Evolutionary conservation across 1,139 yeast species (phyloP), one percentile per base, ranked within the genome.

Genomic region (Ashbya aceris): DNA sequence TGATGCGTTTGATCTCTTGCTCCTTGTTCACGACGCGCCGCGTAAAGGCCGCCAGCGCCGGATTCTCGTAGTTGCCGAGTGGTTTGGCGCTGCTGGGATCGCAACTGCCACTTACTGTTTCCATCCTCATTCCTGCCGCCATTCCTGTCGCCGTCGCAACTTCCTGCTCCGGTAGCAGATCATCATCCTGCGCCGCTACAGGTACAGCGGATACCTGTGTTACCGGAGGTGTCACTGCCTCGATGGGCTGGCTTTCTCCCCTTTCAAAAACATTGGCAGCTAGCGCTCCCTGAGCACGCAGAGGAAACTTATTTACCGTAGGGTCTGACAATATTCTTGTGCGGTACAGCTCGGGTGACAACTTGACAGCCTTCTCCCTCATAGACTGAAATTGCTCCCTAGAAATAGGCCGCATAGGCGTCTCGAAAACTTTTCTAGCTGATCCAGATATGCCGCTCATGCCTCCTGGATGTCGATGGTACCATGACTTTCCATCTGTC

Each of bases 21-120:
- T 69, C 71, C 48, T 67, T 69, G 41, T 63, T 65, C 2, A 62
- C 55, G 8, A 63, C 50, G 35, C 70, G 51, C 12, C 52, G 48
- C 28, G 66, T 66, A 27, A 60, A 45, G 39, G 56, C 50, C 33
- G 53, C 47, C 33, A 67, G 45, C n/a, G 62, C 62, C 13, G 69
- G 69, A 44, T 58, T 58, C 41, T 59, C 62, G 48, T 52, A 54
- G 43, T 47, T 46, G 8, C 56, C 59, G 27, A 55, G 33, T 26
- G 39, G 37, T 6, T 33, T 37, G 33, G 28, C 39, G 6, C 23
- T 17, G 23, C 12, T 26, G 23, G 23, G 5, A 17, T 17, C 14
- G 17, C 34, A 32, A 7, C 34, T 8, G 34, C 23, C 6, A 10
- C 34, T 4, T 32, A 17, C 34, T 27, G 30, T 8, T 36, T 29